phyloP scores from a whole-genome alignment of 1,284 basidiomycete species.

The Ceratobasidium sp. region DNA sequence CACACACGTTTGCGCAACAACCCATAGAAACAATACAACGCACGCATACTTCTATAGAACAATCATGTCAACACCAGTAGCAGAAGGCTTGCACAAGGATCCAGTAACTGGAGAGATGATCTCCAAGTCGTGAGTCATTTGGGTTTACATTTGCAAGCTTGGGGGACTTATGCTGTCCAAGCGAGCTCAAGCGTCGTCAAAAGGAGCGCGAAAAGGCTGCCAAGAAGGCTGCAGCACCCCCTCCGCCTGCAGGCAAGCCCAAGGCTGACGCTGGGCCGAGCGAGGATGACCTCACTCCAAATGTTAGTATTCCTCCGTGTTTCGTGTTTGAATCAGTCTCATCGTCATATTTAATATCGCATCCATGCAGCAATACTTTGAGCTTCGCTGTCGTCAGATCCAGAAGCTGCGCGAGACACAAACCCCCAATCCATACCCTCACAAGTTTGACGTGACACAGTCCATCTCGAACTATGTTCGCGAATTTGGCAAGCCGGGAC shows the following conservation, averaged over 20 bases:
- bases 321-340: neutral
- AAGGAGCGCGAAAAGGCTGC: slow-evolving; percentile 90
- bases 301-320: neutral
- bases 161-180: slow-evolving; percentile 57
- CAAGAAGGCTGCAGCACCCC: slow-evolving; percentile 71
- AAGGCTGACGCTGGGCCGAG: slow-evolving; percentile 62
- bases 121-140: slow-evolving; percentile 84
- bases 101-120: slow-evolving; percentile 94
- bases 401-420: slow-evolving; percentile 87
- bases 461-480: slow-evolving; percentile 86
- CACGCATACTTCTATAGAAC: slow-evolving; percentile 13
- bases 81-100: slow-evolving; percentile 71
- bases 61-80: slow-evolving; percentile 37
- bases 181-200: slow-evolving; percentile 91
- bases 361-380: slow-evolving; percentile 89
- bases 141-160: neutral
- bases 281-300: slow-evolving; percentile 86
- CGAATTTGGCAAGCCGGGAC: slow-evolving; percentile 80
- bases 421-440: slow-evolving; percentile 95
- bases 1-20: neutral
- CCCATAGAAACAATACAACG: neutral
- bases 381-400: slow-evolving; percentile 91
- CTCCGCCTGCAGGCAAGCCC: slow-evolving; percentile 58
- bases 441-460: slow-evolving; percentile 95
- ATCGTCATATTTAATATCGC: neutral